phyloP scores from a whole-genome alignment of 2,329 filamentous ascomycete genomes.

The Pleomassaria siparia region DNA sequence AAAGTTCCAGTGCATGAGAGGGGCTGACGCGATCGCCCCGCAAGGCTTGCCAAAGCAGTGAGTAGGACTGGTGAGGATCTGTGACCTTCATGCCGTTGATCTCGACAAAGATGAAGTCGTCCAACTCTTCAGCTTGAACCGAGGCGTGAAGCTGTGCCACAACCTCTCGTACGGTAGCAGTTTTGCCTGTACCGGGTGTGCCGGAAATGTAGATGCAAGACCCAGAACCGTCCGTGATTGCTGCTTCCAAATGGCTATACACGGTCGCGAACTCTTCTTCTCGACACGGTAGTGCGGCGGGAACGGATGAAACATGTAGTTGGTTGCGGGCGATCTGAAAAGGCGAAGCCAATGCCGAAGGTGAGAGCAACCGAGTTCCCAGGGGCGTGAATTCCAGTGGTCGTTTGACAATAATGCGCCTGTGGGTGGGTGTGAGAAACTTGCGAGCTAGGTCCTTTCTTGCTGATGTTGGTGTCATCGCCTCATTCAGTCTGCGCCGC shows the following conservation, averaged over 20 bases:
- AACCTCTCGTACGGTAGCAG: slow-evolving; percentile 93
- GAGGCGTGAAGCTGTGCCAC: slow-evolving; percentile 85
- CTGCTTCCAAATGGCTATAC: slow-evolving; percentile 89
- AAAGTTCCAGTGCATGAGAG: slow-evolving; percentile 83
- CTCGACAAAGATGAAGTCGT: slow-evolving; percentile 98
- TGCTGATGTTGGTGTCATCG: slow-evolving; percentile 48
- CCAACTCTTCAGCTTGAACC: slow-evolving; percentile 85
- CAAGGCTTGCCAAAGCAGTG: slow-evolving; percentile 91
- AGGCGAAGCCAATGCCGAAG: slow-evolving; percentile 76
- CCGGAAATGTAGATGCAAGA: slow-evolving; percentile 99
- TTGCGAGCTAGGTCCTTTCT: slow-evolving; percentile 52
- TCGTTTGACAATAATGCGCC: slow-evolving; percentile 76
- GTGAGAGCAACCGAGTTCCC: slow-evolving; percentile 82
- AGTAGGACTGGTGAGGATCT: slow-evolving; percentile 94
- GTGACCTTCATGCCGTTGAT: slow-evolving; percentile 99
- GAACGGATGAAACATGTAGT: slow-evolving; percentile 92
- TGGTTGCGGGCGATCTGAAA: slow-evolving; percentile 88
- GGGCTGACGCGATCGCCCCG: slow-evolving; percentile 92
- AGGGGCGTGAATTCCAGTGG: slow-evolving; percentile 93
- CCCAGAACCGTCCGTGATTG: slow-evolving; percentile 89
- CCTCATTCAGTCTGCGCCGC: slow-evolving; percentile 50
- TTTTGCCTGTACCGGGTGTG: slow-evolving; percentile 97
- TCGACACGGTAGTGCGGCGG: slow-evolving; percentile 83
- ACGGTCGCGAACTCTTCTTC: slow-evolving; percentile 90
- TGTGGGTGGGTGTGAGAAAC: slow-evolving; percentile 65